A percentile compares a stretch with the other conserved stretches of the same genome.
phyloP scores from a whole-genome alignment of 768 basidiomycete genomes.

The Chalciporus chontae region DNA sequence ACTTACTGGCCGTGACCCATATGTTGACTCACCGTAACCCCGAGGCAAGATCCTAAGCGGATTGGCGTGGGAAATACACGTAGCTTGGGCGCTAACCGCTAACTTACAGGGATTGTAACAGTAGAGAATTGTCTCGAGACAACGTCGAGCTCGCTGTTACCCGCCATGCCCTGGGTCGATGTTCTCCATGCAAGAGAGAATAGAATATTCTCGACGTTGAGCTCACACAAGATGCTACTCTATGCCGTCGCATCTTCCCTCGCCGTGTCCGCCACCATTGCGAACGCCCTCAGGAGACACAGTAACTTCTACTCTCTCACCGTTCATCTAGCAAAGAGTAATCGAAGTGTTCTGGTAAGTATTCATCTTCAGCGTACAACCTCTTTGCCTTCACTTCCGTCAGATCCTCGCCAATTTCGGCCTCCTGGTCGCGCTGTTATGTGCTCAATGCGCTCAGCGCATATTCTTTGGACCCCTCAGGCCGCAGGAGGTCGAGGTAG shows the following conservation, averaged over 20 bases:
- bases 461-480: conserved; percentile 91
- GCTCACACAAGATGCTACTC: conserved; percentile 61
- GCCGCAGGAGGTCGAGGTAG: conserved; percentile 87
- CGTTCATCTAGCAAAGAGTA: conserved; percentile 90
- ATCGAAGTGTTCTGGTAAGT: conserved; percentile 85
- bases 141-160: conserved; percentile 9
- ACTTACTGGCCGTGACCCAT: too few species aligned
- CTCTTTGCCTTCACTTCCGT: conserved; percentile 1
- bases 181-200: conserved; percentile 50
- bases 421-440: conserved; percentile 69
- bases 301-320: conserved; percentile 94
- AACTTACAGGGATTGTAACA: too few species aligned
- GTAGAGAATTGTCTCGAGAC: too few species aligned
- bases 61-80: conserved; percentile 14
- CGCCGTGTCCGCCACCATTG: conserved; percentile 68
- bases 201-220: conserved; percentile 46
- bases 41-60: too few species aligned
- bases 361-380: neutral
- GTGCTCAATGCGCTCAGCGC: conserved; percentile 74
- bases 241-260: conserved; percentile 67
- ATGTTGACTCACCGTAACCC: too few species aligned
- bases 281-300: conserved; percentile 76
- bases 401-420: conserved; percentile 92
- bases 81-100: neutral
- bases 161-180: conserved; percentile 48